Base-by-base conservation (phyloP, 2,329 filamentous ascomycete species). In the Paramyrothecium sp. region DNA sequence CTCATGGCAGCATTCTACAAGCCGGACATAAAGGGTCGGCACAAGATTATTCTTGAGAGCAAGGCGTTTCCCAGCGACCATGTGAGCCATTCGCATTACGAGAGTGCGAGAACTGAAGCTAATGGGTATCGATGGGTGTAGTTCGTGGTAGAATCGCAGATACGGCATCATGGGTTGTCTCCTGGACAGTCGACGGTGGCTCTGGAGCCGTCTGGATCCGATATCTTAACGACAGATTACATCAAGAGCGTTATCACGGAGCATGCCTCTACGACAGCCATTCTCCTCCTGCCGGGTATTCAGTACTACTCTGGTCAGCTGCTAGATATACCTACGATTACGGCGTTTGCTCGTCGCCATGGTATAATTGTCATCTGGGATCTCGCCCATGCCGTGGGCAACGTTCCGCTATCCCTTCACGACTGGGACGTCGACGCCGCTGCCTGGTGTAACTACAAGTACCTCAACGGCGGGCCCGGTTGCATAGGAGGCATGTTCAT, bases 401-500 rank as follows among this genome's bases (percentile, higher is more conserved):
- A 96, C 66, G 89, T 93, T 2, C 84, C 87, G 13, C 73, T 96
- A 22, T 73, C 79, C 47, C 78, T 96, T 30, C 91, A 95, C 71
- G 89, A 91, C 61, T 95, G 91, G 91, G 81, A 89, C 61, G 90
- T 94, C 50, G 91, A 96, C 71, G 94, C 94, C 65, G 91, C 91
- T 16, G 89, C 83, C 26, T 96, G 91, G 91, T 96, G 91, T 71
- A 91, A 85, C 51, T 96, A 95, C 78, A 96, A 96, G 74, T 96
- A 96, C 73, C 80, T 95, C 66, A 95, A 94, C 68, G 84, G 87
- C 50, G 91, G 91, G 0, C 90, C 91, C 0, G 91, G 91, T 4
- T 83, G 86, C 13, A 94, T 93, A 61, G 90, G 85, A 8, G 90
- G 88, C 0, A 75, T 89, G 1, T 96, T 92, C 67, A 88, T 96